Conservation (phyloP, 2,329 filamentous ascomycete species). For the Fusarium sp. region DNA sequence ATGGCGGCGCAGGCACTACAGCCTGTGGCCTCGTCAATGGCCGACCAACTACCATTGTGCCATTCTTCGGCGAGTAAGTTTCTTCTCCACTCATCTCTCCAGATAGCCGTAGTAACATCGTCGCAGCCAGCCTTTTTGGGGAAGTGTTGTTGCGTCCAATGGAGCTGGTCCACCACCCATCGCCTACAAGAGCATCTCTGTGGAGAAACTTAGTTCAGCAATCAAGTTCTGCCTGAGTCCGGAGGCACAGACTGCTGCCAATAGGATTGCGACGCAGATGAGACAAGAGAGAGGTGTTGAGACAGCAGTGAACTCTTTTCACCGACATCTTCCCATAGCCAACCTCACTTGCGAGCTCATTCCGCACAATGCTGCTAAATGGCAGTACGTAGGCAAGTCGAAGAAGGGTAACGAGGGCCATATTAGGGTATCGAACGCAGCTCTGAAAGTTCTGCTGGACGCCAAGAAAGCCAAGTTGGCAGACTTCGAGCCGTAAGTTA, state of each 20-base stretch:
- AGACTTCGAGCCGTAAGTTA: conserved; percentile 1
- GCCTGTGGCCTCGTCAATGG: background rate
- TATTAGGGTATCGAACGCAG: background rate
- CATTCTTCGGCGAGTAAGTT: conserved; percentile 10
- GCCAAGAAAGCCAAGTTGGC: background rate
- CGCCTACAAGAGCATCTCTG: conserved; percentile 21
- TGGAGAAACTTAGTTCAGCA: conserved; percentile 33
- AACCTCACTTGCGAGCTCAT: conserved; percentile 3
- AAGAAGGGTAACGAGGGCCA: background rate
- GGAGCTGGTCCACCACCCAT: conserved; percentile 20
- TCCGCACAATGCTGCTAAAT: background rate
- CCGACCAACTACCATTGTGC: background rate
- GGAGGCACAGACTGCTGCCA: conserved; percentile 15
- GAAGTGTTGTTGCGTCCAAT: conserved; percentile 18
- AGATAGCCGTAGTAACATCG: too few species aligned
- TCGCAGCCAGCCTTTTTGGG: conserved; percentile 38
- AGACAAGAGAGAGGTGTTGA: background rate
- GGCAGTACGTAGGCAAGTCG: background rate
- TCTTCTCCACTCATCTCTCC: rapidly evolving
- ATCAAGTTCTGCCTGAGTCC: conserved; percentile 34
- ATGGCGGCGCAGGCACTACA: background rate
- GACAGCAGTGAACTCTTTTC: background rate
- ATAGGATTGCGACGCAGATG: conserved; percentile 2
- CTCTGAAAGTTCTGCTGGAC: background rate
- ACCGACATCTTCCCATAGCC: conserved; percentile 8